Evolutionary conservation across 371 early-diverging fungal species (phyloP), one percentile per base, ranked within the genome.

Genomic region (Catenaria anguillulae): DNA sequence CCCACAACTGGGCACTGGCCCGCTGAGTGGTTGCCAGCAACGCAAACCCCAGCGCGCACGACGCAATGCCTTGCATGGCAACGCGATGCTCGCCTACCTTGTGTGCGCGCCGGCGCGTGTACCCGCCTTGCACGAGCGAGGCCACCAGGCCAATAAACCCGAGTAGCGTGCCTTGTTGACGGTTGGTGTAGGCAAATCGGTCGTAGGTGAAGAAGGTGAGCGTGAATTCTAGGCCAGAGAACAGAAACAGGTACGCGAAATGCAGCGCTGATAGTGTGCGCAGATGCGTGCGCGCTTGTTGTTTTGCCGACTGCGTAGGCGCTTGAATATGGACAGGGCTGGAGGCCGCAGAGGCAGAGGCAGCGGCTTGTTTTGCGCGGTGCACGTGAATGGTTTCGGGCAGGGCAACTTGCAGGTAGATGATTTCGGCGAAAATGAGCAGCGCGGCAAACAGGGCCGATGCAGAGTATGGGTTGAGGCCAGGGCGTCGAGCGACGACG

Each of bases 141-240:
- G 93, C 87, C 15, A 88, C 52, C 31, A 95, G 79, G 31, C 97
- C 98, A 58, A 96, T 85, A 64, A 77, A 83, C 2, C 86, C 93
- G 17, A 97, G 76, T 4, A 95, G 71, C 62, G 76, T 77, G 3
- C 98, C 98, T 71, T 97, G 96, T 64, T 90, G 86, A 73, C 82
- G 82, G 70, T 91, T 85, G 21, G 80, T 77, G 63, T 89, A 97
- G 52, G 80, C 74, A 63, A 92, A 85, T 26, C 88, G 78, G 71
- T 95, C 93, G 74, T 85, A 88, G 0, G 95, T 92, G 70, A 95
- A 75, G 69, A 96, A 97, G 0, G 97, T 92, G 60, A 97, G 75
- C 0, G 97, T 96, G 73, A 93, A 97, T 72, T 97, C 97, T 90
- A 97, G 92, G 10, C 97, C 98, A 4, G 90, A 88, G 70, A 95